Percentiles rank a stretch among this genome's conserved stretches.
Evolutionary conservation across 441 rosid genomes (phyloP).

Genomic region (Breynia disticha): DNA sequence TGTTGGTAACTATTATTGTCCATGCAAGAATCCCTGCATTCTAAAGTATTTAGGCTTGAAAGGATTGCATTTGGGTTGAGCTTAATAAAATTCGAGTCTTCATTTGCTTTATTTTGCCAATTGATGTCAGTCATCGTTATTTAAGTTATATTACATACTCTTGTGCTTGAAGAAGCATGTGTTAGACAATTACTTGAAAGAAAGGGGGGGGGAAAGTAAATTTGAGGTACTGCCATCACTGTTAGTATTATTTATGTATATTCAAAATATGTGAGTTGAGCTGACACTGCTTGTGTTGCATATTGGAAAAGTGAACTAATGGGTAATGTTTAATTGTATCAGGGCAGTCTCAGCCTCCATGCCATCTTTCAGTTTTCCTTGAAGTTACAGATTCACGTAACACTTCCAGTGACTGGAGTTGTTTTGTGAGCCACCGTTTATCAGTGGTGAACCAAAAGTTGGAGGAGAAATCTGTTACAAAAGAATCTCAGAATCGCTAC

Average conservation of each 20-base stretch:
- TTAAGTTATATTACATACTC: neutral
- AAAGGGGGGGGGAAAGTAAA: too few species aligned
- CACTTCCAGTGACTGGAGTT: constrained; percentile 92
- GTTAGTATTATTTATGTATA: too few species aligned
- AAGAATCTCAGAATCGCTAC: constrained; percentile 97
- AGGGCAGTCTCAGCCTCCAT: constrained; percentile 99
- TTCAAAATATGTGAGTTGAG: too few species aligned
- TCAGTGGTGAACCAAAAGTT: constrained; percentile 86
- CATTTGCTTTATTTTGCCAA: neutral
- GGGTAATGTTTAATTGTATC: constrained; percentile 52
- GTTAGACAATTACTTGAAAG: too few species aligned
- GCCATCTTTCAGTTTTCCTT: constrained; percentile 99
- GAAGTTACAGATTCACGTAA: constrained; percentile 97
- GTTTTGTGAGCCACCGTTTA: constrained; percentile 96
- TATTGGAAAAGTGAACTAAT: too few species aligned
- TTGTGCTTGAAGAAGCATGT: constrained; percentile 1
- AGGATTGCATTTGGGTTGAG: constrained; percentile 7
- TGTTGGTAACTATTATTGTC: neutral
- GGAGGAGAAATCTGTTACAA: constrained; percentile 93
- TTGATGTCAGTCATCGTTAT: neutral
- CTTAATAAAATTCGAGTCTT: constrained; percentile 5
- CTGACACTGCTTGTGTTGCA: too few species aligned
- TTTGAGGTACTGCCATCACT: too few species aligned
- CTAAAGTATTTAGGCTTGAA: constrained; percentile 16
- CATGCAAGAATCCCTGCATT: neutral